Conservation (phyloP, 106 monocot genomes). For the Amphibolis antarctica region DNA sequence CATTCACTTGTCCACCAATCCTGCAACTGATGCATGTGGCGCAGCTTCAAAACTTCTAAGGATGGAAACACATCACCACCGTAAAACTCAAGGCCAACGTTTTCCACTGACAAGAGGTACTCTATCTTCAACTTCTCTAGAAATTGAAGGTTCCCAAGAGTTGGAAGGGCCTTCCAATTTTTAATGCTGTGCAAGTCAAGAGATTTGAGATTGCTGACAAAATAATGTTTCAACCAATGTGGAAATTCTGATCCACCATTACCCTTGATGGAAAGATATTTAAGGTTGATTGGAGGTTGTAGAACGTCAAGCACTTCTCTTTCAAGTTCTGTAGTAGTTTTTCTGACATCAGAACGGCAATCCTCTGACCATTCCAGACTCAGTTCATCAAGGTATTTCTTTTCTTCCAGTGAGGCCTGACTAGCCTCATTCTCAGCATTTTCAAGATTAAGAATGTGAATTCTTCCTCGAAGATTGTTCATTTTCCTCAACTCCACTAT, state of each 20-base stretch:
- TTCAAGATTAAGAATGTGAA: background rate
- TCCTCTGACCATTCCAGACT: background rate
- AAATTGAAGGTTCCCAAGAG: background rate
- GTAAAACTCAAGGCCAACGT: background rate
- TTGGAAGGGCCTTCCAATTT: background rate
- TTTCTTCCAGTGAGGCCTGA: background rate
- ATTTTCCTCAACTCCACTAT: background rate
- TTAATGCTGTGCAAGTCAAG: background rate
- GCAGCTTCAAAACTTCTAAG: background rate
- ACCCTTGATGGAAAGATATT: background rate
- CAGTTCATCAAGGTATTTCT: background rate
- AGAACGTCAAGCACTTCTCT: constrained; percentile 1
- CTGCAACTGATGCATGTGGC: background rate
- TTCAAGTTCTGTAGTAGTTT: too few relatives aligned
- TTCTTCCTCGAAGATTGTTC: background rate
- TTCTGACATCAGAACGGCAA: background rate
- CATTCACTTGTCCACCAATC: background rate
- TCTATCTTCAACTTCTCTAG: background rate
- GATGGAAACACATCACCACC: background rate
- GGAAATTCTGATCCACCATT: background rate
- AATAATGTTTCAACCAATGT: background rate
- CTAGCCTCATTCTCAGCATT: background rate
- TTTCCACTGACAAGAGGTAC: background rate
- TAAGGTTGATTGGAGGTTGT: background rate
- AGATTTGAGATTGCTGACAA: background rate